These are phyloP conservation scores for Diaporthe destruens DNA, from an alignment of 2,329 filamentous ascomycete species.

Conservation along the genomic window DNA sequence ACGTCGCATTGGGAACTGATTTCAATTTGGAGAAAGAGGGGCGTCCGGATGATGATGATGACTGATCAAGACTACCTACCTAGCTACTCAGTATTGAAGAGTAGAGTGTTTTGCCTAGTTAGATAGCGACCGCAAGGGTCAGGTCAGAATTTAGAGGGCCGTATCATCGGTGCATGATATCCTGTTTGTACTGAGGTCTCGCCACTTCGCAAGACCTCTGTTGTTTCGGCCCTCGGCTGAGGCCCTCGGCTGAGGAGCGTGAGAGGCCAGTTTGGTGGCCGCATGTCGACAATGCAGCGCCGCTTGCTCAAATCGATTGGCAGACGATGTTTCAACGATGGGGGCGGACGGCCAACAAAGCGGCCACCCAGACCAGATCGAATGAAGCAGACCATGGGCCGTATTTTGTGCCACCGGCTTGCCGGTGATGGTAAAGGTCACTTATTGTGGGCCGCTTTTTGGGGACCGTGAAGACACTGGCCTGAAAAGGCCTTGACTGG, in stretches of 20 bases:
- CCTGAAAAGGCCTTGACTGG: background rate
- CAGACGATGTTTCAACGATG: background rate
- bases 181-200: constrained; percentile 24
- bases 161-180: constrained; percentile 15
- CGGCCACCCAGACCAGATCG: background rate
- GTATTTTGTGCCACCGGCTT: background rate
- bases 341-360: background rate
- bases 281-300: constrained; percentile 18
- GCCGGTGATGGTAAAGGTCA: constrained; percentile 24
- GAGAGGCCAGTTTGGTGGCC: constrained; percentile 15
- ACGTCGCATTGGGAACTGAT: background rate
- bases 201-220: constrained; percentile 11
- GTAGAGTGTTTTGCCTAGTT: too few relatives aligned
- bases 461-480: background rate
- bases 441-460: background rate
- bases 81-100: background rate
- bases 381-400: background rate
- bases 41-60: background rate
- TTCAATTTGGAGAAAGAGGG: background rate
- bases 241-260: background rate
- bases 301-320: background rate
- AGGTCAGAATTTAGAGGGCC: constrained; percentile 2
- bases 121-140: background rate
- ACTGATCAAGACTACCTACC: background rate
- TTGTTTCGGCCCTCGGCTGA: constrained; percentile 15